Conservation (phyloP, 1,284 basidiomycete species). For the Takashimella koratensis region DNA sequence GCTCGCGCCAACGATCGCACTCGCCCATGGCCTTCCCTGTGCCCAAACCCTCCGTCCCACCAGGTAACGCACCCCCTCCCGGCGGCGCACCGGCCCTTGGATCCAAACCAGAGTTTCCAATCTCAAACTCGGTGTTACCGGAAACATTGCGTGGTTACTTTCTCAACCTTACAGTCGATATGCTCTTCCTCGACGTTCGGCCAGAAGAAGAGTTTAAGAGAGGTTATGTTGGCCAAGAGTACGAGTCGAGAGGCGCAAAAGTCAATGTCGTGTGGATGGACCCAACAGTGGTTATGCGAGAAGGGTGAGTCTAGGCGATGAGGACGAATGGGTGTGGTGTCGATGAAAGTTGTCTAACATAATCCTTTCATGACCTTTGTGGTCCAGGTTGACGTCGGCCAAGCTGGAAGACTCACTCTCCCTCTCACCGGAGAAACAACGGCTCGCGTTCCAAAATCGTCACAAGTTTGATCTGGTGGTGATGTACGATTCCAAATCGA, state of each 20-base stretch:
- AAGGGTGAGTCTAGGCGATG: constrained; percentile 61
- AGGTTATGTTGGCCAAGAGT: constrained; percentile 64
- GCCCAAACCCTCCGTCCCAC: neutral
- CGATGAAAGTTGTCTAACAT: too few relatives aligned
- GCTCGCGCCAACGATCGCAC: neutral
- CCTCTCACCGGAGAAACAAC: constrained; percentile 67
- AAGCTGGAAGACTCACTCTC: constrained; percentile 73
- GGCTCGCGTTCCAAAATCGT: constrained; percentile 68
- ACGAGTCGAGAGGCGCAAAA: constrained; percentile 46
- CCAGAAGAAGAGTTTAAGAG: constrained; percentile 68
- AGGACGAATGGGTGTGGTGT: too few relatives aligned
- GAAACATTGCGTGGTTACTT: constrained; percentile 62
- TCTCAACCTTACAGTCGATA: constrained; percentile 56
- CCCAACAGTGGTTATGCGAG: constrained; percentile 66
- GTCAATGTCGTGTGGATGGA: constrained; percentile 72
- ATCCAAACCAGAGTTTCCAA: constrained; percentile 52
- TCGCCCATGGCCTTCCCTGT: neutral
- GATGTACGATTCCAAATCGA: constrained; percentile 74
- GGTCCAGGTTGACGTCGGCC: constrained; percentile 60
- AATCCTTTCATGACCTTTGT: constrained; percentile 3
- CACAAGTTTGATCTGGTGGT: constrained; percentile 88
- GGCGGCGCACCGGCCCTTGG: neutral
- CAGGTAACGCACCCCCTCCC: constrained; percentile 1
- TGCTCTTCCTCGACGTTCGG: constrained; percentile 80
- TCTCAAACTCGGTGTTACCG: constrained; percentile 60